A percentile compares a stretch with the other conserved stretches of the same genome.
phyloP scores from a whole-genome alignment of 345 rosid species.

The Tarenaya hassleriana region DNA sequence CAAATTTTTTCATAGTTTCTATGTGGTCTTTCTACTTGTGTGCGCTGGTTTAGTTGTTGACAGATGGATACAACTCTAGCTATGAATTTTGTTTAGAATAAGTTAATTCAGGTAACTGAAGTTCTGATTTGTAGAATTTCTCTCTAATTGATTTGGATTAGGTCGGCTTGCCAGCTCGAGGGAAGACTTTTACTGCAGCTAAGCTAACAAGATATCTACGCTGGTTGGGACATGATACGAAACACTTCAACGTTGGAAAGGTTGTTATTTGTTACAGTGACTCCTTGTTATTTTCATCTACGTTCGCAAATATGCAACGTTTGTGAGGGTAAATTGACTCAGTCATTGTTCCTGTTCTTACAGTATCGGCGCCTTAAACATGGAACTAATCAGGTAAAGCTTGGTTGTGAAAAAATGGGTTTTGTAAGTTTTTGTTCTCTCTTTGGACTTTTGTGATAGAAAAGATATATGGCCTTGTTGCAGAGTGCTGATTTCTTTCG shows the following conservation, averaged over 20 bases:
- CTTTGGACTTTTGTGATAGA: constrained; percentile 18
- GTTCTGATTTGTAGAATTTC: constrained; percentile 15
- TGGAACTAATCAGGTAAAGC: constrained; percentile 78
- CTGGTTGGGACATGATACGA: constrained; percentile 98
- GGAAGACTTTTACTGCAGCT: constrained; percentile 96
- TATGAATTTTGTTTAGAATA: constrained; percentile 12
- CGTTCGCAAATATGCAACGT: constrained; percentile 10
- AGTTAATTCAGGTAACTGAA: not conserved
- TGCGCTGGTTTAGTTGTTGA: constrained; percentile 14
- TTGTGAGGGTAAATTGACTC: constrained; percentile 17
- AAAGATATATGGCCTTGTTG: constrained; percentile 26
- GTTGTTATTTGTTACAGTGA: constrained; percentile 28
- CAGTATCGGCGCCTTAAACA: constrained; percentile 99
- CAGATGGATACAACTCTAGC: constrained; percentile 15
- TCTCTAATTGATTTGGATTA: constrained; percentile 19
- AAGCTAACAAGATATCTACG: constrained; percentile 98
- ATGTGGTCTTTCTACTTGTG: constrained; percentile 15
- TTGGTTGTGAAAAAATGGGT: not conserved
- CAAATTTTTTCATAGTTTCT: constrained; percentile 6
- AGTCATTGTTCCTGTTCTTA: constrained; percentile 24
- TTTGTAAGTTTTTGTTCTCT: constrained; percentile 10
- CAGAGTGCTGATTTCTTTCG: constrained; percentile 98
- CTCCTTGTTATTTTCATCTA: constrained; percentile 4
- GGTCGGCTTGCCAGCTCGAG: constrained; percentile 99
- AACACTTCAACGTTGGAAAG: constrained; percentile 99